A percentile compares a stretch with the other conserved stretches of the same genome.
Evolutionary conservation across 306 rosid species (phyloP).

Genomic region (Dalbergia cultrata): DNA sequence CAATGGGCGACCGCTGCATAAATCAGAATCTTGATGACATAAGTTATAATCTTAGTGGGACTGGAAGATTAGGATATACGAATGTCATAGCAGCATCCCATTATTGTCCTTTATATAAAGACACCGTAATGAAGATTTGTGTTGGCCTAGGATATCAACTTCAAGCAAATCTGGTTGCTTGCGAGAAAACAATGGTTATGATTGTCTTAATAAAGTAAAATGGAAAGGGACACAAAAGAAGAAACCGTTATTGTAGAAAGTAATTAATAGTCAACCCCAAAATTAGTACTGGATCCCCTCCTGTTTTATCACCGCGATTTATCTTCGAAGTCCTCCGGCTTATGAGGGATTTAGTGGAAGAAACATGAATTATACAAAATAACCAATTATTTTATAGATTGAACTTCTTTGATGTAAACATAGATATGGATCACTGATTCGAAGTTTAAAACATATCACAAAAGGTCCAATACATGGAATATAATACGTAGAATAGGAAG

Average conservation of each 20-base stretch:
- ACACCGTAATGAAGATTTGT: conserved; percentile 4
- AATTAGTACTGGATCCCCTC: not conserved
- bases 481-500: too few species aligned
- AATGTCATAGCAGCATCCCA: not conserved
- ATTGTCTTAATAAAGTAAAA: conserved; percentile 3
- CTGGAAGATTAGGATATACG: conserved; percentile 4
- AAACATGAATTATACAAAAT: not conserved
- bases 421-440: not conserved
- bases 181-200: conserved; percentile 16
- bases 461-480: too few species aligned
- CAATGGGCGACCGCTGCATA: not conserved
- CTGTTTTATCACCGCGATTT: not conserved
- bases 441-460: too few species aligned
- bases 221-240: conserved; percentile 3
- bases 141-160: conserved; percentile 29
- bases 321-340: not conserved
- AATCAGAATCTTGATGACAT: not conserved
- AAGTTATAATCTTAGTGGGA: not conserved
- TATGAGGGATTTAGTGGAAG: not conserved
- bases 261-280: not conserved
- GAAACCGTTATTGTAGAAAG: not conserved
- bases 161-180: conserved; percentile 30
- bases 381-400: not conserved
- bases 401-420: not conserved
- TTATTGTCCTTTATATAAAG: not conserved